Base-by-base conservation (phyloP, 2,329 filamentous ascomycete genomes). In the Diplodia seriata region DNA sequence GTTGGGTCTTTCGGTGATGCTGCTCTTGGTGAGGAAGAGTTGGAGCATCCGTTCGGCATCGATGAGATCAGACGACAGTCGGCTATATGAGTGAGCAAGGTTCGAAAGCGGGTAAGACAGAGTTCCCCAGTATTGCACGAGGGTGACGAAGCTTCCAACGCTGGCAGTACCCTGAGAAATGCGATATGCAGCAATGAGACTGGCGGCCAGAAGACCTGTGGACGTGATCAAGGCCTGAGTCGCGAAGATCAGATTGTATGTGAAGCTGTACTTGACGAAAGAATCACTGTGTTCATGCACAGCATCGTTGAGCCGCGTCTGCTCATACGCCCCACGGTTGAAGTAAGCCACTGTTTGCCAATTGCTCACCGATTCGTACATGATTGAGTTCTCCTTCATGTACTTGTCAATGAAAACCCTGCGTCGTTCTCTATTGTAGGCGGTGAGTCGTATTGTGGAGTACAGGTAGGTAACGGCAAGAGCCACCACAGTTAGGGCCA, bases 121-220 rank as follows among this genome's bases (percentile, higher is more conserved):
- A 0, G 78, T 79, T 18, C 73, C 68, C 89, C 89, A 92, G 76
- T 91, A 91, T 47, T 86, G 83, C 18, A 90, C 80, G 33, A 92
- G 77, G n/a, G 88, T 88, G 6, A 91, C 85, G 70, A 92, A 89
- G 69, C 84, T 85, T 55, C 88, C 88, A 15, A 89, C 80, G 0
- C 84, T 68, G 18, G 57, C 57, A 2, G 56, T 64, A 51, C 59
- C 59, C 33, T 63, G 49, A 0, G 82, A 78, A 50, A 89, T 84
- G 69, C 86, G 81, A 68, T 84, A 83, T 11, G 85, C 82, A 3
- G 85, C 86, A n/a, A 89, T 79, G 61, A 86, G 75, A 74, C 83
- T 80, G 70, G 81, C 82, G 69, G 82, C 78, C 54, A 85, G 73
- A 66, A 86, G 80, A 4, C 84, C 83, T 54, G 84, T 67, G 2